Evolutionary conservation across 768 basidiomycete species (phyloP), one percentile per base, ranked within the genome.

Genomic region (Rhodosporidiobolus odoratus): DNA sequence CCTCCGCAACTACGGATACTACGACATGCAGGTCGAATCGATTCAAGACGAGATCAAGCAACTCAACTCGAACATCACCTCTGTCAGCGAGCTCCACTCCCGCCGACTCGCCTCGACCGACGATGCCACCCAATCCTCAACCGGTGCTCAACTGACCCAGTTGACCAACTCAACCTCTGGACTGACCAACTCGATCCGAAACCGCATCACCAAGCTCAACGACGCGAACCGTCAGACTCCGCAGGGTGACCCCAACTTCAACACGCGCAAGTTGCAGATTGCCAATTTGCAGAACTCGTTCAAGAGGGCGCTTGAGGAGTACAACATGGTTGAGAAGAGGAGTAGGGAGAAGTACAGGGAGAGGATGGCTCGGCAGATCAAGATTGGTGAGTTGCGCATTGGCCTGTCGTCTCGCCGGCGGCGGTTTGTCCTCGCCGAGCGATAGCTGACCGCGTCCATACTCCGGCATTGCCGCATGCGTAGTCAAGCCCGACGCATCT

Each of bases 281-380:
- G 80, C 78, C 54, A 79, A 77, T 30, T 76, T 81, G 71, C 82
- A 82, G 79, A 79, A 79, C 52, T 76, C 78, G 52, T 83, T 83
- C 77, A 80, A 80, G 70, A 76, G 79, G 32, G 75, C 80, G 52
- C 75, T 83, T 54, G 79, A 82, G 59, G 80, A 82, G 75, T 82
- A 83, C 74, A 81, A 82, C 75, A 74, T 78, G 32, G 80, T 82
- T 34, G 82, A 83, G 77, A 80, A 81, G 76, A 79, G 81, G 75
- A 80, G 79, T 61, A 77, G 82, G 73, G 79, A 81, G 65, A 82
- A 82, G 79, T 81, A 82, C 73, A 78, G 79, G 74, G 80, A 81
- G 75, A 73, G 82, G 43, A 82, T 80, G 64, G 82, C 82, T 77
- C 77, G 82, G 66, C 82, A 83, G 76, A 82, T 80, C 77, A 80